These are phyloP conservation scores for Metschnikowia borealis DNA, from an alignment of 805 yeast species.

Conservation along the genomic window DNA sequence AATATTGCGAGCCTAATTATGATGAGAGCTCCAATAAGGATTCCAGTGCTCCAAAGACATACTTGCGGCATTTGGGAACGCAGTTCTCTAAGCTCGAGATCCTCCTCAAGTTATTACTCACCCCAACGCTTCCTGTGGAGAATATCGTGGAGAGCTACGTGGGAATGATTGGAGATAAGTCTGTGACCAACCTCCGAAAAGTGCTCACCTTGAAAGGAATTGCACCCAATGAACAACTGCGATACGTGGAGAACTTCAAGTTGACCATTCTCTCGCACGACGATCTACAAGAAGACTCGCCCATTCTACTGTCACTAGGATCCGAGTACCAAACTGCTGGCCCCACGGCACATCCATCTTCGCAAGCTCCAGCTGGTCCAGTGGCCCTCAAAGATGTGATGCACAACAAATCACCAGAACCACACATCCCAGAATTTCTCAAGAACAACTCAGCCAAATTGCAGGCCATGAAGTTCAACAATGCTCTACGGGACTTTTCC, in stretches of 20 bases:
- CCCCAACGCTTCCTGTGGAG: conserved; percentile 58
- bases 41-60: conserved; percentile 25
- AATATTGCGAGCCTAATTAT: conserved; percentile 36
- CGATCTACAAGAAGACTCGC: conserved; percentile 26
- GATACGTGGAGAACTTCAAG: conserved; percentile 36
- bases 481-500: conserved; percentile 41
- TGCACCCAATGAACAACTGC: conserved; percentile 22
- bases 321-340: background rate
- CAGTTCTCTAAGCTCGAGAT: conserved; percentile 49
- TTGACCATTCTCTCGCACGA: conserved; percentile 29
- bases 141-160: conserved; percentile 64
- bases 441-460: conserved; percentile 29
- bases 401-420: conserved; percentile 24
- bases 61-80: conserved; percentile 40
- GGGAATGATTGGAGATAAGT: conserved; percentile 60
- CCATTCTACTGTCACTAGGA: conserved; percentile 28
- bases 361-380: conserved; percentile 13
- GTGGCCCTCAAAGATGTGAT: conserved; percentile 10
- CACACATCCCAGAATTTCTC: conserved; percentile 19
- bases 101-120: conserved; percentile 63
- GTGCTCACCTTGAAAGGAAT: conserved; percentile 62
- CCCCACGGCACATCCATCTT: conserved; percentile 13
- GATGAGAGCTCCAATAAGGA: conserved; percentile 17
- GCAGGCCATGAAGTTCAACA: conserved; percentile 42
- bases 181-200: conserved; percentile 59